Conservation (phyloP, 208 protist genomes). For the Leishmania gerbilli region DNA sequence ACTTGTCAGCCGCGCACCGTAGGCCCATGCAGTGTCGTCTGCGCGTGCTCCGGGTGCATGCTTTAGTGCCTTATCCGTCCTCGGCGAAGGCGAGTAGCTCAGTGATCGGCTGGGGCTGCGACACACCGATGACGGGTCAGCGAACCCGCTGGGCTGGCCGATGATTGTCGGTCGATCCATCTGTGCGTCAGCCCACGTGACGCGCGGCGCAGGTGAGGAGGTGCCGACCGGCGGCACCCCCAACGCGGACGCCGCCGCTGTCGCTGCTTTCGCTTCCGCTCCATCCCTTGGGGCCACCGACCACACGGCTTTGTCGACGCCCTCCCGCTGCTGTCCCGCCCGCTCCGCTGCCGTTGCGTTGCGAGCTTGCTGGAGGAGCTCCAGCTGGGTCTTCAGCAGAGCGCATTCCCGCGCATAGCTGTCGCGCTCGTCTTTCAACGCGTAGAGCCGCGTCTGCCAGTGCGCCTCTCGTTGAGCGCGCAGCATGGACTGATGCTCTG, state of each 20-base stretch:
- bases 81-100: slow-evolving; percentile 27
- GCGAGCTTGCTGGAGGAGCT: slow-evolving; percentile 4
- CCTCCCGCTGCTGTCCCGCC: not conserved
- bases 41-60: not conserved
- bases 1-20: not conserved
- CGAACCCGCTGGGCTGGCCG: not conserved
- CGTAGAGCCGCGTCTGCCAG: slow-evolving; percentile 8
- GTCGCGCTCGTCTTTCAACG: slow-evolving; percentile 3
- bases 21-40: not conserved
- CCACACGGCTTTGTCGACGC: not conserved
- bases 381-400: slow-evolving; percentile 10
- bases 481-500: slow-evolving; percentile 12
- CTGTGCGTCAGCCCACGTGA: not conserved
- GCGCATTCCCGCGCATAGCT: slow-evolving; percentile 11
- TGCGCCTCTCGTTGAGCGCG: slow-evolving; percentile 6
- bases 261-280: not conserved
- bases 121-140: not conserved
- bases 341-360: not conserved
- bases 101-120: slow-evolving; percentile 28
- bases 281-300: not conserved
- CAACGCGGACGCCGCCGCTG: not conserved
- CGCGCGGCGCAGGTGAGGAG: not conserved
- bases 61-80: not conserved
- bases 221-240: not conserved
- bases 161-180: not conserved